These are phyloP conservation scores for Neurospora crassa DNA, from an alignment of 2,329 filamentous ascomycete species.

Conservation along the genomic window DNA sequence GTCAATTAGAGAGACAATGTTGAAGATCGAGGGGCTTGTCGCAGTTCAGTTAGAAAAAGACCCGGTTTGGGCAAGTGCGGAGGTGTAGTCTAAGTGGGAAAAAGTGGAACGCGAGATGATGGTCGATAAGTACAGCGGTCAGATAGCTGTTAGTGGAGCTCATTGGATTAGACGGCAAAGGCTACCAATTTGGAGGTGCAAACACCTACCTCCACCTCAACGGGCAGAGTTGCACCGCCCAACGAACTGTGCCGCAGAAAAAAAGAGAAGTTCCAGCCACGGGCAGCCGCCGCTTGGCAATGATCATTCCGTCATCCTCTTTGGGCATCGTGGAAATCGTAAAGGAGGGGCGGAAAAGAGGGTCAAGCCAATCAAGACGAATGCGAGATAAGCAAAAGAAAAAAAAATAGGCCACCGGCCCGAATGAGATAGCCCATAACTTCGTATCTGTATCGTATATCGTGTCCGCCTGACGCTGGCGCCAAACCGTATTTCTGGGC, in stretches of 20 bases:
- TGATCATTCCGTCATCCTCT: not conserved
- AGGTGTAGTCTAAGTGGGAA: not conserved
- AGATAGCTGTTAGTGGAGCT: not conserved
- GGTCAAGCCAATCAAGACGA: not conserved
- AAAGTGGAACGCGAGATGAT: not conserved
- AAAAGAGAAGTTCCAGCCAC: not conserved
- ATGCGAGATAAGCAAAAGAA: not conserved
- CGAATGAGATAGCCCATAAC: not conserved
- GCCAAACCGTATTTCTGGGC: not conserved
- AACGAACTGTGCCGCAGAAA: not conserved
- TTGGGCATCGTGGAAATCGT: not conserved
- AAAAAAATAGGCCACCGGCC: not conserved
- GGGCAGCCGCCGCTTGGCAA: not conserved
- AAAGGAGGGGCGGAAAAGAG: not conserved
- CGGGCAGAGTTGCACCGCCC: not conserved
- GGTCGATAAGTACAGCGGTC: not conserved
- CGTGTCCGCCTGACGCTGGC: not conserved
- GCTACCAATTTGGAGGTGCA: not conserved
- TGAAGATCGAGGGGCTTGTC: not conserved
- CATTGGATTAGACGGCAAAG: fast-evolving
- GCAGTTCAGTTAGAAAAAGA: not conserved
- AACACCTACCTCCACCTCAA: not conserved
- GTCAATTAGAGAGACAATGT: not conserved
- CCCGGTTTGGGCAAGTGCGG: not conserved
- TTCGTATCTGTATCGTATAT: not conserved